Evolutionary conservation across 73 alveolate species (phyloP), one percentile per base, ranked within the genome.

Genomic region (Blepharisma japonicum): DNA sequence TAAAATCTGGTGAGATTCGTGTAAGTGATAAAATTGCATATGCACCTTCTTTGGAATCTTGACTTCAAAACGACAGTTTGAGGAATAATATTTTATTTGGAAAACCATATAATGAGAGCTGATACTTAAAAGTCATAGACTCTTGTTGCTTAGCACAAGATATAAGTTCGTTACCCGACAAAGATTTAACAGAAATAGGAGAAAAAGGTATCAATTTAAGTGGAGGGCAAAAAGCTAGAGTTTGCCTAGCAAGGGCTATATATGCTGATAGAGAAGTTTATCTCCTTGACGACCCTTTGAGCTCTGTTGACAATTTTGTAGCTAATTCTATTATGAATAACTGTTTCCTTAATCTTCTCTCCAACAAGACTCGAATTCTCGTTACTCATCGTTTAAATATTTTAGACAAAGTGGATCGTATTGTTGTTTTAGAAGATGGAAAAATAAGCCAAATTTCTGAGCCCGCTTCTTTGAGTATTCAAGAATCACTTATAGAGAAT

Each of bases 111-210:
- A 55, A 86, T 54, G 87, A 80, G 67, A 55, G 68, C 46, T 78
- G 90, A 76, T 89, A 89, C 80, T 53, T 61, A 23, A 56, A 81
- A 77, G 86, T 81, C 55, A 67, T 74, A 49, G 70, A 86, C 42
- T 84, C 48, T 27, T 87, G 91, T 49, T 80, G 77, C 68, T 81
- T 89, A 55, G 56, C 78, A 11, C 74, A 54, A 23, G 95, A 89
- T 89, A 56, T 89, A 50, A 56, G 80, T 38, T 42, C 68, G 21
- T 77, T 89, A 25, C 82, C 89, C 39, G 87, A 81, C 6, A 78
- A 88, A 3, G 95, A 89, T 77, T 61, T 74, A 20, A 90, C 96
- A 11, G 92, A 87, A 83, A 90, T 90, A 6, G 94, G 96, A 18
- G 90, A 87, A 77, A 87, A 84, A 68, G 95, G 95, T 27, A 83